These are phyloP conservation scores for Exidia glandulosa DNA, from an alignment of 768 basidiomycete genomes.

Conservation along the genomic window DNA sequence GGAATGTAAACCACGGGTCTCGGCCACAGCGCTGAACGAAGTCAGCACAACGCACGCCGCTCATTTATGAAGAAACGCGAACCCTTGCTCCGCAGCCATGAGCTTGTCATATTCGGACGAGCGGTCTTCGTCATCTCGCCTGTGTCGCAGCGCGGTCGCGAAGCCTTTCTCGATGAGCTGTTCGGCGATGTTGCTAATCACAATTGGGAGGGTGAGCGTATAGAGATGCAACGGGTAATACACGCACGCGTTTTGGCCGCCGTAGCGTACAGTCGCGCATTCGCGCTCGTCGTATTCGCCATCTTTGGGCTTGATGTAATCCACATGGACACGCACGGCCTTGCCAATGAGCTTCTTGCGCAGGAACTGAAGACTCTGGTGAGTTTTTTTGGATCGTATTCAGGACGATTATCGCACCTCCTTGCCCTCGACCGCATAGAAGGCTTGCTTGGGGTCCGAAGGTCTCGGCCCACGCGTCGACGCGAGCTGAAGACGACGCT, in stretches of 20 bases:
- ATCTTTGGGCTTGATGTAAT: slow-evolving; percentile 84
- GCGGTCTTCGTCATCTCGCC: slow-evolving; percentile 88
- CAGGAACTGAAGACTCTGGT: slow-evolving; percentile 39
- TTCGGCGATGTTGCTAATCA: slow-evolving; percentile 73
- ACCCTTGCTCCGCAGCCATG: slow-evolving; percentile 90
- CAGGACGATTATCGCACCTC: slow-evolving; percentile 31
- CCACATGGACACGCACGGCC: slow-evolving; percentile 67
- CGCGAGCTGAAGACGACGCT: slow-evolving; percentile 76
- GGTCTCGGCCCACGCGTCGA: slow-evolving; percentile 78
- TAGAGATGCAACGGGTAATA: background rate
- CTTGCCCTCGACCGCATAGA: slow-evolving; percentile 82
- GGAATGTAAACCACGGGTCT: slow-evolving; percentile 78
- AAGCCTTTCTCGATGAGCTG: slow-evolving; percentile 90
- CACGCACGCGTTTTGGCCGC: slow-evolving; percentile 66
- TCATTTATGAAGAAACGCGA: slow-evolving; percentile 19
- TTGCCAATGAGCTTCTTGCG: slow-evolving; percentile 90
- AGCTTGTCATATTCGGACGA: slow-evolving; percentile 95
- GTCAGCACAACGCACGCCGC: background rate
- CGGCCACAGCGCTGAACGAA: slow-evolving; percentile 55
- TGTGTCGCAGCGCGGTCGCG: slow-evolving; percentile 82
- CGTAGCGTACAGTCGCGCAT: slow-evolving; percentile 80
- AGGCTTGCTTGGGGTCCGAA: slow-evolving; percentile 76
- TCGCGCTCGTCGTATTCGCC: slow-evolving; percentile 92
- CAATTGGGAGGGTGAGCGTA: slow-evolving; percentile 1
- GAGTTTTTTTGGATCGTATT: no score